These are phyloP conservation scores for Moniliophthora roreri DNA, from an alignment of 1,284 basidiomycete species.

Conservation along the genomic window DNA sequence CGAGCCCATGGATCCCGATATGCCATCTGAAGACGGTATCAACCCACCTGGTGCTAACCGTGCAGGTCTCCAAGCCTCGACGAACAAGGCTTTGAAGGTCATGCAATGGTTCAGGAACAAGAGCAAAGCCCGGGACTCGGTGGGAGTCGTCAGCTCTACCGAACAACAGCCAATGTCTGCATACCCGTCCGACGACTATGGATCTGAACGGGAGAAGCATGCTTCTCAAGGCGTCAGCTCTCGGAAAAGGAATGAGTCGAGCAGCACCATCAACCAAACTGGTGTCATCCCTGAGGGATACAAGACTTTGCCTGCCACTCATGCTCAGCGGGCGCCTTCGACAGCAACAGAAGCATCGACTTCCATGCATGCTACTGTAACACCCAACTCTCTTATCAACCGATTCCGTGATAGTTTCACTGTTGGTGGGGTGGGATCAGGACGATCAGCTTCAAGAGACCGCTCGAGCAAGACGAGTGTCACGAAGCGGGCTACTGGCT, in stretches of 20 bases:
- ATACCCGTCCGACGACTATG: slow-evolving; percentile 11
- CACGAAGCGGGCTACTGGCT: slow-evolving; percentile 22
- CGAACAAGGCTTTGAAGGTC: slow-evolving; percentile 72
- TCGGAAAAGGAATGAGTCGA: slow-evolving; percentile 24
- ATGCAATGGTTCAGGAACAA: slow-evolving; percentile 82
- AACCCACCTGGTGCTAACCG: slow-evolving; percentile 4
- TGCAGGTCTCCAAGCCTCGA: slow-evolving; percentile 57
- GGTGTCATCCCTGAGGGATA: slow-evolving; percentile 1
- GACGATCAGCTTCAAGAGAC: slow-evolving; percentile 19
- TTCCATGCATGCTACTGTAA: slow-evolving; percentile 19
- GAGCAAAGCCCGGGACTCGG: slow-evolving; percentile 54
- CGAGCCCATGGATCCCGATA: too few relatives aligned
- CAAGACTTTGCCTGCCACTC: slow-evolving; percentile 1
- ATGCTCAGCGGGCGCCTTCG: slow-evolving; percentile 45
- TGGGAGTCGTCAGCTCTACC: slow-evolving; percentile 32
- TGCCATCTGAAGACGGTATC: background rate
- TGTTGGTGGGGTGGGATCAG: slow-evolving; percentile 26
- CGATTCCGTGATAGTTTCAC: slow-evolving; percentile 48
- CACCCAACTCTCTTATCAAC: slow-evolving; percentile 44
- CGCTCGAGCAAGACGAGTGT: background rate
- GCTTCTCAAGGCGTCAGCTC: too few relatives aligned
- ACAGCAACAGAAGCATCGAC: slow-evolving; percentile 36
- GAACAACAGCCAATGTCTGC: slow-evolving; percentile 22
- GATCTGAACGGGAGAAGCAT: slow-evolving; percentile 17
- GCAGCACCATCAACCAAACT: slow-evolving; percentile 33